Conservation (phyloP, 2,329 filamentous ascomycete species). For the Ophiostoma novo-ulmi region DNA sequence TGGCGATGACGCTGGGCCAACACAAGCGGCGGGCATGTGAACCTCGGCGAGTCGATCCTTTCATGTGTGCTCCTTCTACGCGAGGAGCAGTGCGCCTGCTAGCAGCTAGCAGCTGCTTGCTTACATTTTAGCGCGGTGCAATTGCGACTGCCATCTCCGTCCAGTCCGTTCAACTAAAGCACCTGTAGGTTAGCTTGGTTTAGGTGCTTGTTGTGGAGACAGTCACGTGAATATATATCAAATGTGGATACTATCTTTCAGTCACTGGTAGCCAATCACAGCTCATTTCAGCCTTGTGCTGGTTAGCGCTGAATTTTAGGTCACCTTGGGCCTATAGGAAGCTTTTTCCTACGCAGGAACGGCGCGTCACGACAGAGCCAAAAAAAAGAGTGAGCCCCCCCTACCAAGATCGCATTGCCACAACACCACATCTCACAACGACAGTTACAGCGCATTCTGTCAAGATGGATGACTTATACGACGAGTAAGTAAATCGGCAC, state of each 20-base stretch:
- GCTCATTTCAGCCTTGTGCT: slow-evolving; percentile 22
- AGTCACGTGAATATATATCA: slow-evolving; percentile 6
- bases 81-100: not conserved
- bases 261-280: slow-evolving; percentile 18
- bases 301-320: slow-evolving; percentile 18
- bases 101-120: not conserved
- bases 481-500: slow-evolving; percentile 58
- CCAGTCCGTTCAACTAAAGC: not conserved
- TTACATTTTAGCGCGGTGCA: slow-evolving; percentile 16
- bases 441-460: slow-evolving; percentile 16
- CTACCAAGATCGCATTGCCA: not conserved
- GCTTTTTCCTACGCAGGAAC: slow-evolving; percentile 19
- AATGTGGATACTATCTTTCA: not conserved
- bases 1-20: slow-evolving; percentile 22
- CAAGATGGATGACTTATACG: slow-evolving; percentile 85
- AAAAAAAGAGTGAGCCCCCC: slow-evolving; percentile 9
- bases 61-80: slow-evolving; percentile 19
- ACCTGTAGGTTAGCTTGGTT: not conserved
- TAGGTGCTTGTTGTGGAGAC: not conserved
- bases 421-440: slow-evolving; percentile 4
- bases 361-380: slow-evolving; percentile 19
- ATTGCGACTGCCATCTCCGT: slow-evolving; percentile 6
- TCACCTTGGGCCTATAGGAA: slow-evolving; percentile 7
- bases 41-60: slow-evolving; percentile 23
- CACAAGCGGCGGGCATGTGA: slow-evolving; percentile 21